Conservation (phyloP, 306 rosid species). For the Medicago lupulina region DNA sequence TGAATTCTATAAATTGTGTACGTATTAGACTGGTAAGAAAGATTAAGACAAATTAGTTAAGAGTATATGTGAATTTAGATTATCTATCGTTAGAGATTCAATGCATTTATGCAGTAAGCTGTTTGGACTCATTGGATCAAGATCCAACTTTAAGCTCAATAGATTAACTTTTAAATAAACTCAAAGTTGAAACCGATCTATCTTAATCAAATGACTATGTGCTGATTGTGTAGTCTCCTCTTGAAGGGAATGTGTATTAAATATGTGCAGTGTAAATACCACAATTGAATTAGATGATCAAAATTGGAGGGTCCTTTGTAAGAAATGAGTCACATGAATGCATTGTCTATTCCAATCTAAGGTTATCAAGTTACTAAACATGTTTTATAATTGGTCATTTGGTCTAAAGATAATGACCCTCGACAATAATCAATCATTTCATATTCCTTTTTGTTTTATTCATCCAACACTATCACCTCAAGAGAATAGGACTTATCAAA, state of each 20-base stretch:
- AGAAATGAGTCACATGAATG: slow-evolving; percentile 30
- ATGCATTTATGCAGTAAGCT: background rate
- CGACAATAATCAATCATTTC: background rate
- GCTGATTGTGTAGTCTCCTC: background rate
- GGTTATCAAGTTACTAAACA: slow-evolving; percentile 19
- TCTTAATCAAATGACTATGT: background rate
- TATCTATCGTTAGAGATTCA: no score
- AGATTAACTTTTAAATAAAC: background rate
- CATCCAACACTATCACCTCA: background rate
- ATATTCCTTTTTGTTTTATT: slow-evolving; percentile 15
- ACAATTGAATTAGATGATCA: background rate
- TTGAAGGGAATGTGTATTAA: background rate
- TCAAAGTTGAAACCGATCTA: background rate
- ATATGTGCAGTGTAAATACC: background rate
- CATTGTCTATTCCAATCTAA: slow-evolving; percentile 31
- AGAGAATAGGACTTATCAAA: slow-evolving; percentile 1
- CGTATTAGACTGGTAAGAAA: no score
- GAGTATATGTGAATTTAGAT: no score
- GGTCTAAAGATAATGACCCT: slow-evolving; percentile 21
- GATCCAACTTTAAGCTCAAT: background rate
- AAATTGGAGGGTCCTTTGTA: background rate
- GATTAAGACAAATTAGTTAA: no score
- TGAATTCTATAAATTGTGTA: no score
- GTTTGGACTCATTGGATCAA: background rate
- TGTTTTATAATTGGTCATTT: slow-evolving; percentile 29